A percentile compares a stretch with the other conserved stretches of the same genome.
These are phyloP conservation scores for Eucalyptus polybractea DNA, from an alignment of 345 rosid species.

Conservation along the genomic window DNA sequence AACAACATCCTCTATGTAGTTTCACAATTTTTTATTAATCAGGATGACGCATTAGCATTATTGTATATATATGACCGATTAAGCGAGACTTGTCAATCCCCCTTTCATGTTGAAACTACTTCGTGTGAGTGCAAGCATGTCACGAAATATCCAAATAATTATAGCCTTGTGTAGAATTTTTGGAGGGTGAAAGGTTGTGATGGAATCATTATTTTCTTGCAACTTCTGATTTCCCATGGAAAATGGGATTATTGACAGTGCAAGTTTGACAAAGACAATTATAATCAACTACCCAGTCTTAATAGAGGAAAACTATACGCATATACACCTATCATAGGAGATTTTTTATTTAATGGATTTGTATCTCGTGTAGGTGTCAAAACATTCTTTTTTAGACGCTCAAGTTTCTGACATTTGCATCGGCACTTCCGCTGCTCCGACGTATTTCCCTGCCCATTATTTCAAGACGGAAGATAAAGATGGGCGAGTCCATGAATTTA, in stretches of 20 bases:
- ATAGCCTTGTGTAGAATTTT: not conserved
- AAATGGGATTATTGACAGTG: not conserved
- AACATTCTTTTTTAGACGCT: slow-evolving; percentile 28
- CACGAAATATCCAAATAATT: not conserved
- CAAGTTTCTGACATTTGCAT: slow-evolving; percentile 52
- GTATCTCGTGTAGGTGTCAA: slow-evolving; percentile 6
- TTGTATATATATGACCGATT: not conserved
- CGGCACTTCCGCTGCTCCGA: slow-evolving; percentile 70
- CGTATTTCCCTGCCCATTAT: slow-evolving; percentile 42
- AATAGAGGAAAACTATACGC: not conserved
- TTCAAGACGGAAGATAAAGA: slow-evolving; percentile 30
- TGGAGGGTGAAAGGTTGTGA: not conserved
- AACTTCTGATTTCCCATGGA: not conserved
- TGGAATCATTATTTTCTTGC: not conserved
- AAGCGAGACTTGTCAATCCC: not conserved
- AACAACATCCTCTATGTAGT: not conserved
- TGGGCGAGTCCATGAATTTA: slow-evolving; percentile 29
- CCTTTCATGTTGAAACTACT: not conserved
- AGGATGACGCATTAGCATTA: not conserved
- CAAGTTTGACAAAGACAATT: not conserved
- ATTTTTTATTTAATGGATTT: not conserved
- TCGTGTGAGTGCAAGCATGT: not conserved
- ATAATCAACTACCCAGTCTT: not conserved
- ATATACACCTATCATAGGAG: not conserved
- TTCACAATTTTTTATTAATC: not conserved